Base-by-base conservation (phyloP, 2,329 filamentous ascomycete species). In the Ascochyta koolunga region DNA sequence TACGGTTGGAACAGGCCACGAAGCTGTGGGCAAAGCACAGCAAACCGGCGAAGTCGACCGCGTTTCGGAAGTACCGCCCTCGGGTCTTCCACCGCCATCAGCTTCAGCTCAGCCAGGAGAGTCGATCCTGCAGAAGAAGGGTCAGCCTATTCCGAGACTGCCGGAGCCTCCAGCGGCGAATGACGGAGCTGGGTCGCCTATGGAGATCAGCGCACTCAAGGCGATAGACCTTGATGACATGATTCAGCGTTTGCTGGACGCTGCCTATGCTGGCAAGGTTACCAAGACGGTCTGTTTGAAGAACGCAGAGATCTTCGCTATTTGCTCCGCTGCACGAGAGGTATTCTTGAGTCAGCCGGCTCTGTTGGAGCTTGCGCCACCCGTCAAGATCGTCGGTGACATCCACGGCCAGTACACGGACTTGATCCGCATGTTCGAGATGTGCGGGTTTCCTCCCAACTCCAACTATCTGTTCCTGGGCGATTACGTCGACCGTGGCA, bases 341-440 rank as follows among this genome's bases (percentile, higher is more conserved):
- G 84, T 93, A 9, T 90, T 99, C 60, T 80, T 99, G 7, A 92
- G 89, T 5, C 95, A 99, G 71, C 95, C 95, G 4, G 92, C 95
- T 1, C 81, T 99, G 21, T 79, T 99, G 51, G 95, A 99, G 77
- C 83, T 99, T 39, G 89, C 93, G 59, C 91, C 95, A 4, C 93
- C 95, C 0, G 95, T 99, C 70, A 99, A 99, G 79, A 96, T 99
- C 68, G 95, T 98, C 24, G 93, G 93, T 44, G 93, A 98, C 72
- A 91, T 98, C 13, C 93, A 98, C 73, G 93, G 93, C 44, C 93
- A 98, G 76, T 98, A 96, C 75, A 96, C 92, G 10, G 93, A 98
- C 75, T 80, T 98, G 45, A 96, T 98, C 68, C 88, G 93, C 60
- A 91, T 98, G 84, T 98, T 98, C 70, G 93, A 98, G 76, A 97